Evolutionary conservation across 2,329 filamentous ascomycete genomes (phyloP).

Genomic region (Triangularia verruculosa): DNA sequence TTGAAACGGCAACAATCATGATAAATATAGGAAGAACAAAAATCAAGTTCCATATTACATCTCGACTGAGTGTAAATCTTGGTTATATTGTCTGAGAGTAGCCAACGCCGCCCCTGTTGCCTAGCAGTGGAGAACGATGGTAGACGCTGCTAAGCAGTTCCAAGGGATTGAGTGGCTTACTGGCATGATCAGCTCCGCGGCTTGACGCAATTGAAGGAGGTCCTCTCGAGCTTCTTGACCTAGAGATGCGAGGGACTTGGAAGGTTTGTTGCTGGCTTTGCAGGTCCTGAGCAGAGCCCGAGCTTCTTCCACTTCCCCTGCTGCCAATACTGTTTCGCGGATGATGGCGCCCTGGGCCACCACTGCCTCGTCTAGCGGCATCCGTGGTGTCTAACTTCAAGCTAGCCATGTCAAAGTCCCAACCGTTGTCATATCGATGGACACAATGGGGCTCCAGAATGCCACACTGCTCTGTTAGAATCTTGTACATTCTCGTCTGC

Average conservation of each 20-base stretch:
- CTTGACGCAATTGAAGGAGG: not conserved
- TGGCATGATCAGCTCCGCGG: not conserved
- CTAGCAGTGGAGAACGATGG: too few species aligned
- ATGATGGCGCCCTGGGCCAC: not conserved
- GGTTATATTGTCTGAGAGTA: too few species aligned
- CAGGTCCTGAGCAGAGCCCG: not conserved
- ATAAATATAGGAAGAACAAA: not conserved
- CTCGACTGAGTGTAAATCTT: too few species aligned
- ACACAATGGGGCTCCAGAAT: slow-evolving; percentile 53
- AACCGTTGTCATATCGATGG: slow-evolving; percentile 40
- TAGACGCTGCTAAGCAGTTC: not conserved
- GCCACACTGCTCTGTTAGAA: slow-evolving; percentile 47
- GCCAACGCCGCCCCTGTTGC: too few species aligned
- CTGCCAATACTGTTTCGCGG: not conserved
- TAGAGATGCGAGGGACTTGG: not conserved
- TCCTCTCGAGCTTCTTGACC: not conserved
- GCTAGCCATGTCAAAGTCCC: not conserved
- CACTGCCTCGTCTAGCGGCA: not conserved
- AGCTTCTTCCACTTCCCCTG: not conserved
- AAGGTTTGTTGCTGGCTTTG: not conserved
- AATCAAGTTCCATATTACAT: not conserved
- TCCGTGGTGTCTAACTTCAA: not conserved
- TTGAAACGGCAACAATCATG: not conserved
- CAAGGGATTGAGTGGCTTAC: not conserved
- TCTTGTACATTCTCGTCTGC: slow-evolving; percentile 50